Evolutionary conservation across 2,329 filamentous ascomycete genomes (phyloP).

Genomic region (Fusarium praegraminearum): DNA sequence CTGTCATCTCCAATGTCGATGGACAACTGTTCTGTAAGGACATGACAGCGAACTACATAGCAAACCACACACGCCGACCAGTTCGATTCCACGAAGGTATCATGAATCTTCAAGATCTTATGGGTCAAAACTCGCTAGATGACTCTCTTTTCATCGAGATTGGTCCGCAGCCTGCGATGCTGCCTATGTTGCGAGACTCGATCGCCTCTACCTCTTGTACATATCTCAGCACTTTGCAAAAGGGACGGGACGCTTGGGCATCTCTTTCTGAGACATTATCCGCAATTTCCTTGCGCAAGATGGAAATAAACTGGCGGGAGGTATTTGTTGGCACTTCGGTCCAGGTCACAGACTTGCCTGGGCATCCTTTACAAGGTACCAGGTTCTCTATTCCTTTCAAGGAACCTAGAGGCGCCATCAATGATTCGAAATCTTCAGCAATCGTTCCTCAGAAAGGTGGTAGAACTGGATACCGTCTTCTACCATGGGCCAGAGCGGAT

Average conservation of each 20-base stretch:
- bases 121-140: neutral
- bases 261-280: neutral
- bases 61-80: neutral
- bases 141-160: constrained; percentile 1
- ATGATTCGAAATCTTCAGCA: fast-evolving
- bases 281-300: neutral
- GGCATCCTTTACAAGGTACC: neutral
- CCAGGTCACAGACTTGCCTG: neutral
- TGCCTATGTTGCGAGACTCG: neutral
- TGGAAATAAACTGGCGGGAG: neutral
- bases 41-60: neutral
- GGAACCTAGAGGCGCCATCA: neutral
- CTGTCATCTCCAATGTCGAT: neutral
- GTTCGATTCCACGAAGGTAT: neutral
- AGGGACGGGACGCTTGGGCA: neutral
- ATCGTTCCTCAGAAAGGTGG: neutral
- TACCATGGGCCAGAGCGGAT: neutral
- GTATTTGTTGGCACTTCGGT: neutral
- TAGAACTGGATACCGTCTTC: neutral
- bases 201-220: neutral
- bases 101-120: neutral
- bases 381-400: neutral
- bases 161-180: neutral
- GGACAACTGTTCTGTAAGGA: neutral
- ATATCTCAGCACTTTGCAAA: neutral